phyloP scores from a whole-genome alignment of 495 filamentous ascomycete species.

The Penicillium dipodomyicola region DNA sequence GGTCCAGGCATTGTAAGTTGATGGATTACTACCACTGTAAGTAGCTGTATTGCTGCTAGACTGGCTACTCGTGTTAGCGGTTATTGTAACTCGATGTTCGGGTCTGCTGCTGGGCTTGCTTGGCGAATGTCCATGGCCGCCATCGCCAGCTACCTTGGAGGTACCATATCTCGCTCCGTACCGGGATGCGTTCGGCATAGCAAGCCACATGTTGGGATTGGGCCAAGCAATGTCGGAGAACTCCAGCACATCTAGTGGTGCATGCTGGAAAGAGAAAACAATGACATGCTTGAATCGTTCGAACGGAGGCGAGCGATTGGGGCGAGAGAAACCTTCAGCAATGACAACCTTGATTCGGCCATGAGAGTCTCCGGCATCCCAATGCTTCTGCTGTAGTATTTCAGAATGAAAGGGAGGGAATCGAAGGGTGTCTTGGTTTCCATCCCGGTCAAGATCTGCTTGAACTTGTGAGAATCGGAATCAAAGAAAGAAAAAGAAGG shows the following conservation, averaged over 20 bases:
- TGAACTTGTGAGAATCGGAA: not conserved
- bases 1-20: slow-evolving; percentile 28
- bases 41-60: slow-evolving; percentile 13
- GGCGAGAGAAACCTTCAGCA: slow-evolving; percentile 64
- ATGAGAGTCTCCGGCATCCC: slow-evolving; percentile 67
- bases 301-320: slow-evolving; percentile 52
- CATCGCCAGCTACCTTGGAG: slow-evolving; percentile 32
- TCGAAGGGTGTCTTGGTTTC: slow-evolving; percentile 60
- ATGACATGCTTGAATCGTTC: slow-evolving; percentile 72
- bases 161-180: slow-evolving; percentile 26
- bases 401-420: slow-evolving; percentile 76
- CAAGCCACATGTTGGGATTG: slow-evolving; percentile 69
- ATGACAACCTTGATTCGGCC: slow-evolving; percentile 79
- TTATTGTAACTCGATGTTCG: slow-evolving; percentile 15
- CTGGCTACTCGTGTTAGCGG: slow-evolving; percentile 15
- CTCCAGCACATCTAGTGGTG: slow-evolving; percentile 78
- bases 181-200: slow-evolving; percentile 39
- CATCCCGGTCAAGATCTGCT: slow-evolving; percentile 59
- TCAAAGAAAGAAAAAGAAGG: not conserved
- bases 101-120: slow-evolving; percentile 22
- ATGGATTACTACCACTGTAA: slow-evolving; percentile 11
- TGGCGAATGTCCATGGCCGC: slow-evolving; percentile 53
- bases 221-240: slow-evolving; percentile 79
- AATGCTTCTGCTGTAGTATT: slow-evolving; percentile 66
- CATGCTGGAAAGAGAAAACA: slow-evolving; percentile 83